A percentile compares a stretch with the other conserved stretches of the same genome.
Conservation (phyloP, 768 basidiomycete genomes). For the Mrakia gelida region DNA sequence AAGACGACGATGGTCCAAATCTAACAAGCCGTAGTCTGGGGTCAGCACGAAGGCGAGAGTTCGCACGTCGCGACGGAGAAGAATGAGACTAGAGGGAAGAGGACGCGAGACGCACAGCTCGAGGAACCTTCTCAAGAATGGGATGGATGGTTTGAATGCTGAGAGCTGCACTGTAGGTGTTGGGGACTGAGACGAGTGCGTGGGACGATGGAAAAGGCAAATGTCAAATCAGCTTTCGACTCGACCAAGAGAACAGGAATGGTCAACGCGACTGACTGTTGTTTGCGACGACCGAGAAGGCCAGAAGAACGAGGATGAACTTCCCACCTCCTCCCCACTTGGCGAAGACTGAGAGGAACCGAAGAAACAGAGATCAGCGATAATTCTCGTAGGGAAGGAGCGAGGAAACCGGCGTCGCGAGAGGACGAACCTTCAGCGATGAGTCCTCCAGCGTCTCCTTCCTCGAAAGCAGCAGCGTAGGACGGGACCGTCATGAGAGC, state of each 20-base stretch:
- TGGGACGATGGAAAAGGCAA: background rate
- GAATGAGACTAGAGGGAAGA: no score
- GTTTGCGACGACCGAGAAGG: constrained; percentile 49
- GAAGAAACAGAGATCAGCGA: no score
- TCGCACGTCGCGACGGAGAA: no score
- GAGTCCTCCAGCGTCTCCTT: constrained; percentile 50
- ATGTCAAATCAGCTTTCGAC: constrained; percentile 32
- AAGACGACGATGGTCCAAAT: constrained; percentile 51
- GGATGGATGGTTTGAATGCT: constrained; percentile 52
- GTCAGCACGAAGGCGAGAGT: no score
- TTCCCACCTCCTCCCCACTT: constrained; percentile 48
- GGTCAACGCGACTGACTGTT: background rate
- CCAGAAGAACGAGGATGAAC: constrained; percentile 49
- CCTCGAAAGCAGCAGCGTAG: constrained; percentile 48
- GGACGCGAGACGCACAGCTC: constrained; percentile 39
- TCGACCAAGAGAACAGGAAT: constrained; percentile 31
- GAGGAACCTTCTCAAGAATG: constrained; percentile 49
- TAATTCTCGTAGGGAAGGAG: no score
- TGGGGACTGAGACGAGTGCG: constrained; percentile 39
- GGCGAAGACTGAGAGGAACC: constrained; percentile 39
- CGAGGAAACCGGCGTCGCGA: no score
- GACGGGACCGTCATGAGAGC: constrained; percentile 49
- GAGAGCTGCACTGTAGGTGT: constrained; percentile 52
- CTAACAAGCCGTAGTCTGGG: no score
- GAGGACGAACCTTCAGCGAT: constrained; percentile 43